phyloP scores from a whole-genome alignment of 306 rosid genomes.

The Adenanthera pavonina region DNA sequence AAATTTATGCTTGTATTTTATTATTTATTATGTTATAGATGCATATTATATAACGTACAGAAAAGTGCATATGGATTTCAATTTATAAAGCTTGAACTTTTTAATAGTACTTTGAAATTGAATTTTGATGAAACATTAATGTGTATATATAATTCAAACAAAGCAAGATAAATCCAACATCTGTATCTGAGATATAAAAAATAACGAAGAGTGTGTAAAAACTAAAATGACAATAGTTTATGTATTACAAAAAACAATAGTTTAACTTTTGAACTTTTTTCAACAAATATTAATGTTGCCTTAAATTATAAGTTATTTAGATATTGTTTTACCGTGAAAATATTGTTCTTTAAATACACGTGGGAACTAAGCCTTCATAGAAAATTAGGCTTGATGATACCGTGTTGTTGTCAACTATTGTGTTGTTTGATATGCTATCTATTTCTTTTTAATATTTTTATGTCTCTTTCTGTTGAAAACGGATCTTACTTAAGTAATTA shows the following conservation, averaged over 20 bases:
- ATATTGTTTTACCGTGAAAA: not conserved
- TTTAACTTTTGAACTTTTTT: not conserved
- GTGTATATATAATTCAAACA: no score
- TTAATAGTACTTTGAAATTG: no score
- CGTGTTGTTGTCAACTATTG: slow-evolving; percentile 9
- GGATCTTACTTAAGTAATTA: not conserved
- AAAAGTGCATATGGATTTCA: no score
- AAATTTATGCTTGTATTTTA: no score
- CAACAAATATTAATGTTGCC: slow-evolving; percentile 12
- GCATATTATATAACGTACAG: no score
- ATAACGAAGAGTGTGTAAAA: no score
- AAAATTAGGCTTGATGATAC: not conserved
- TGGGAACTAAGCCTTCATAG: not conserved
- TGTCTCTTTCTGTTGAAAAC: not conserved
- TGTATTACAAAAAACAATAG: not conserved
- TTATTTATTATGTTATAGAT: no score
- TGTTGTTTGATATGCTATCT: not conserved
- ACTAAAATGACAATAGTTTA: no score
- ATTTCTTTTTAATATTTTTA: not conserved
- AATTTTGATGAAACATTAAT: no score
- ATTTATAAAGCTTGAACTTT: no score
- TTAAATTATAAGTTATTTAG: slow-evolving; percentile 17
- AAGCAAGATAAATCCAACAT: no score
- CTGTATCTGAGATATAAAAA: no score
- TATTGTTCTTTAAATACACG: slow-evolving; percentile 13